Evolutionary conservation across 768 basidiomycete species (phyloP), one percentile per base, ranked within the genome.

Genomic region (Phylloporus rhodoxanthus): DNA sequence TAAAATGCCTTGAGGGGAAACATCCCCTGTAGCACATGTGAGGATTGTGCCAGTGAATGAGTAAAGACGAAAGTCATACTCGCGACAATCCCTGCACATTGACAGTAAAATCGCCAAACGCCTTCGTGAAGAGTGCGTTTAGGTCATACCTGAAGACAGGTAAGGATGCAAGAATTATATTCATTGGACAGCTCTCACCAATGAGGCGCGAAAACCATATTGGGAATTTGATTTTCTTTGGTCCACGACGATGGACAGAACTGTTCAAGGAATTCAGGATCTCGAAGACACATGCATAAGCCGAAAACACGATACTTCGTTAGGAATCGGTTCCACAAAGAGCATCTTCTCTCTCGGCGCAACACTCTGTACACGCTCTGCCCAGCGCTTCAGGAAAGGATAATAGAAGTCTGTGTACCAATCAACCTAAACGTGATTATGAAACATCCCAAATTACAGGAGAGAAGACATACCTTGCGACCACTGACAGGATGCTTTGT

Each of bases 41-140:
- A 67, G 42, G 4, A 6, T 44, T 14, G 48, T 30, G 23, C 29
- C 28, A n/a, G 0, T 23, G 36, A 20, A 11, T 9, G 5, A 8
- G 11, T 10, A 2, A 29, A 23, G 41, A 23, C 52, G 17, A 13
- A 19, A 33, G 25, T 8, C 30, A 36, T 61, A 94, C 93, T 66
- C 87, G 73, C 0, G 95, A 87, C 13, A 97, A 68, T 1, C 87
- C 92, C 71, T 97, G 95, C 0, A 98, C 93, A 62, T 98, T 95
- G 37, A 91, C 88, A 0, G 82, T 83, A 66, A 97, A 87, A 59
- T 87, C 79, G 0, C 88, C 84, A 54, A 91, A 91, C 2, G 79
- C 77, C 65, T 96, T 96, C 21, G 70, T 68, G 69, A 97, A 98
- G 7, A 99, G 73, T 7, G 84, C 81, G 48, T 93, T 85, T 7